Evolutionary conservation across 2,329 filamentous ascomycete species (phyloP), one percentile per base, ranked within the genome.

Genomic region (Leptoxyphium fumago): DNA sequence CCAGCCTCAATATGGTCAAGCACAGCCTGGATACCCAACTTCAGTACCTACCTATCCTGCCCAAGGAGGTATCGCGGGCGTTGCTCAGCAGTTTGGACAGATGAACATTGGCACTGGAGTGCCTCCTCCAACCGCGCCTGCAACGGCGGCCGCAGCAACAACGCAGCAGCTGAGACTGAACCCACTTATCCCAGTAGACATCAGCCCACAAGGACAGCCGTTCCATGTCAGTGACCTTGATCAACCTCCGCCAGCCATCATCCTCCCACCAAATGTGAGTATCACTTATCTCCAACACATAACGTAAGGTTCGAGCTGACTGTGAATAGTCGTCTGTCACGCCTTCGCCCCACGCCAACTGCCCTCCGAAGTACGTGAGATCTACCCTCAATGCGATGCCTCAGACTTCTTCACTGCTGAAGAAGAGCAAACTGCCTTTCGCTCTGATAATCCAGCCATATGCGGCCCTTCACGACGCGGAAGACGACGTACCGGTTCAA

Each of bases 361-460:
- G 88, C 68, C 78, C 86, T 44, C 77, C 88, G 18, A 93, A 93
- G 71, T 98, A 93, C 62, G 81, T 96, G 51, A 84, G 91, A 54
- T 96, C 91, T 15, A 96, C 91, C 5, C 69, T 98, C 51, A 96
- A 96, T 63, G 86, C 86, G 21, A 81, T 95, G 38, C 91, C 91
- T 2, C 94, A 87, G 17, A 95, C 85, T 46, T 78, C 93, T 64
- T 91, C 84, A 15, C 74, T 96, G 21, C 74, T 98, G 47, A 98
- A 96, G 70, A 96, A 96, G 70, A 94, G 88, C 45, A 91, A 88
- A 64, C 74, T 98, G 46, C 91, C 91, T 1, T 94, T 96, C 61
- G 88, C 89, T 36, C 79, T 98, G 32, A 80, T 96, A 50, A 95
- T 98, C 52, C 89, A 96, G 65, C 91, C 91, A 11, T 98, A 96